Percentiles rank a stretch among this genome's conserved stretches.
Conservation (phyloP, 108 stramenopile genomes). For the Pinguiococcus pyrenoidosus region DNA sequence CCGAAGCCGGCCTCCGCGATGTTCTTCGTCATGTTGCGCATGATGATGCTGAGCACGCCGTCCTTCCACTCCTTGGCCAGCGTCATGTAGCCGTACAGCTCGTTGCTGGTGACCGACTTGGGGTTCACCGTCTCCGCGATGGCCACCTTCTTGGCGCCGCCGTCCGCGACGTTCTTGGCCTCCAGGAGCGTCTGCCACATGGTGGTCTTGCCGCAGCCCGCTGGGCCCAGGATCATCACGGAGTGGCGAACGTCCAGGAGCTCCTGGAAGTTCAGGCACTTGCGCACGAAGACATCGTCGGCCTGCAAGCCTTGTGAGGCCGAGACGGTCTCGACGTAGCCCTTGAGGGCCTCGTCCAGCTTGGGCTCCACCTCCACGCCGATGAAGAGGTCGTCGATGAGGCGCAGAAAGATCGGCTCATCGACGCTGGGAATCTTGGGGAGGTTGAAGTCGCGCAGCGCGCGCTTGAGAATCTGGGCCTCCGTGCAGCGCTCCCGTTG, state of each 20-base stretch:
- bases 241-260: constrained; percentile 28
- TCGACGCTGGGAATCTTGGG: constrained; percentile 40
- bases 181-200: constrained; percentile 75
- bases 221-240: constrained; percentile 75
- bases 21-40: constrained; percentile 23
- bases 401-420: constrained; percentile 39
- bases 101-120: constrained; percentile 24
- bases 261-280: constrained; percentile 31
- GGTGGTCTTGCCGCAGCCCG: constrained; percentile 72
- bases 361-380: constrained; percentile 33
- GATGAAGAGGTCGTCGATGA: constrained; percentile 42
- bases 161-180: constrained; percentile 59
- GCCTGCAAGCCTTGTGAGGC: no score
- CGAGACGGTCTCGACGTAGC: no score
- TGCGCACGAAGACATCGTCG: constrained; percentile 53
- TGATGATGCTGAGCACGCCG: constrained; percentile 24
- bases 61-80: constrained; percentile 36
- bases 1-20: constrained; percentile 6
- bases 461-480: constrained; percentile 43
- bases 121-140: constrained; percentile 8
- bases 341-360: constrained; percentile 23
- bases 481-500: constrained; percentile 39
- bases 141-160: constrained; percentile 10
- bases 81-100: constrained; percentile 37
- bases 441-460: constrained; percentile 44